These are phyloP conservation scores for Bremia lactucae DNA, from an alignment of 352 stramenopile species.

Conservation along the genomic window DNA sequence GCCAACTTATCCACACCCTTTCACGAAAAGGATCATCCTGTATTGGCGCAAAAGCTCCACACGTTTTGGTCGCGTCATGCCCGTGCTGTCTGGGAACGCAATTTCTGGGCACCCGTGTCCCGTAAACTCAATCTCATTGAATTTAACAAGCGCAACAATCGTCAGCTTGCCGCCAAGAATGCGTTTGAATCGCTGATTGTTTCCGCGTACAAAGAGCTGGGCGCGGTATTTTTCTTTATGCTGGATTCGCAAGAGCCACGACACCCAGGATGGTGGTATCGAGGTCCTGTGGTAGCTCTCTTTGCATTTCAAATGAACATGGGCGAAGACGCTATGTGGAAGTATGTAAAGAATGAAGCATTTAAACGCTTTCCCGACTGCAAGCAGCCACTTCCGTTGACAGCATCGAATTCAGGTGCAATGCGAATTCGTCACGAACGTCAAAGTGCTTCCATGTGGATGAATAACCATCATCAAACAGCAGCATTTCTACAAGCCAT, in stretches of 20 bases:
- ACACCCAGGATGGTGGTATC: conserved; percentile 55
- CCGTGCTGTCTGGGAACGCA: conserved; percentile 39
- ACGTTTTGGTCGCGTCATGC: conserved; percentile 29
- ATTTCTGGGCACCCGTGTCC: conserved; percentile 35
- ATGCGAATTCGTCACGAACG: conserved; percentile 8
- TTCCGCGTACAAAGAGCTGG: conserved; percentile 20
- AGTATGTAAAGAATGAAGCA: conserved; percentile 26
- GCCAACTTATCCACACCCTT: conserved; percentile 28
- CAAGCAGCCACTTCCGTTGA: conserved; percentile 24
- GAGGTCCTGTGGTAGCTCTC: conserved; percentile 24
- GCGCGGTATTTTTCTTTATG: conserved; percentile 31
- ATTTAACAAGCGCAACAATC: conserved; percentile 18
- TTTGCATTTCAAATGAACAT: conserved; percentile 17
- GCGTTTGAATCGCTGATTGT: conserved; percentile 27
- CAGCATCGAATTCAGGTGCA: conserved; percentile 21
- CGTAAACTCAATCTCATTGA: conserved; percentile 1
- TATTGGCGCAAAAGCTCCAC: conserved; percentile 15
- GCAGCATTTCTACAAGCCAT: conserved; percentile 9
- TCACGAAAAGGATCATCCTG: conserved; percentile 13
- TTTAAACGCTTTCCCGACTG: conserved; percentile 35
- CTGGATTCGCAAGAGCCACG: conserved; percentile 22
- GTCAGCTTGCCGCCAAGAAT: conserved; percentile 24
- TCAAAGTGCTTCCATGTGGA: conserved; percentile 22
- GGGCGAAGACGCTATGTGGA: conserved; percentile 19
- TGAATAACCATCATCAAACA: conserved; percentile 9